A percentile compares a stretch with the other conserved stretches of the same genome.
Evolutionary conservation across 345 rosid species (phyloP).

Genomic region (Eucalyptus coolabah): DNA sequence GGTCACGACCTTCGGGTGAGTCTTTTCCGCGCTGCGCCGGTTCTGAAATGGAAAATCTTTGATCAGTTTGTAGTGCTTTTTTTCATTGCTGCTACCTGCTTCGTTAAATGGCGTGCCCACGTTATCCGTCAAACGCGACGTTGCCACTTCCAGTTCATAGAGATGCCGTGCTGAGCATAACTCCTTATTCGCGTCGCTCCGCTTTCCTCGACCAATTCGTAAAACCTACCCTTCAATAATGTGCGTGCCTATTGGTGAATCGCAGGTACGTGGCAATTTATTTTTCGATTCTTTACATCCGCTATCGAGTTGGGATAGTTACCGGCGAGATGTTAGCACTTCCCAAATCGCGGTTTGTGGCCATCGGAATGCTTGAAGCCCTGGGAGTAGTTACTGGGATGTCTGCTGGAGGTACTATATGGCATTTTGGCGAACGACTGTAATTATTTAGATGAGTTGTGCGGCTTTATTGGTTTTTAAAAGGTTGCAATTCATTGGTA

Average conservation of each 20-base stretch:
- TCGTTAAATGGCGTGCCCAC: neutral
- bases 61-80: neutral
- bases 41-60: neutral
- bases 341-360: constrained; percentile 59
- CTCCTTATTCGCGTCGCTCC: neutral
- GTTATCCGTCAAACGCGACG: neutral
- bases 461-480: neutral
- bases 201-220: neutral
- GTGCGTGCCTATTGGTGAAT: neutral
- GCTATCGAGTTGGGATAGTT: constrained; percentile 61
- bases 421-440: neutral
- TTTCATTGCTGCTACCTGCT: neutral
- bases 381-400: constrained; percentile 74
- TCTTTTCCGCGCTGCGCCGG: neutral
- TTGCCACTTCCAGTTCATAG: neutral
- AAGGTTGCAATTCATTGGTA: neutral
- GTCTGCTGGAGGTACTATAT: constrained; percentile 66
- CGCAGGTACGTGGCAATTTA: constrained; percentile 67
- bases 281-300: constrained; percentile 37
- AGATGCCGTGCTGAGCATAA: neutral
- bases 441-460: neutral
- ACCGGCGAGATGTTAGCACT: constrained; percentile 58
- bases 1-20: constrained; percentile 73
- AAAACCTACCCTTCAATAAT: neutral
- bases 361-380: constrained; percentile 70